Evolutionary conservation across 1,284 basidiomycete genomes (phyloP), one percentile per base, ranked within the genome.

Genomic region (Apiotrichum porosum): DNA sequence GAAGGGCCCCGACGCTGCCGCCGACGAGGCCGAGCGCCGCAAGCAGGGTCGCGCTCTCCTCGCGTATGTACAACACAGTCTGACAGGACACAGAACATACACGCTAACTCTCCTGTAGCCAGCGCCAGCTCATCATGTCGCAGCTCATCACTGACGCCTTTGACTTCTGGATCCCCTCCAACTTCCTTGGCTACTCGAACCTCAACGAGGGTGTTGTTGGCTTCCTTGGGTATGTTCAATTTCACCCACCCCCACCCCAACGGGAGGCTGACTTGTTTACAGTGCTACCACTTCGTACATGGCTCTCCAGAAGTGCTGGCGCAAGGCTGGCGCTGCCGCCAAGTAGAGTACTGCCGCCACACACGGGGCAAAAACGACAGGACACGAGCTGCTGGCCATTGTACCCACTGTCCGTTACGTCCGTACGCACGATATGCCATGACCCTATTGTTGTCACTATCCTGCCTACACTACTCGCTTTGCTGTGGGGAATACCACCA

Each of bases 191-290:
- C 38, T 77, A 88, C 52, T 79, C 86, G 57, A 80, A 82, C 61
- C 66, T 95, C 58, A 92, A 87, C 68, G 94, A 98, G 54, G 94
- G 94, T 37, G 66, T 83, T 17, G 74, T 93, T 30, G 92, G 92
- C 51, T 76, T 86, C 49, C 80, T 88, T 60, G 92, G 91, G 86
- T 92, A 63, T 60, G 81, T 75, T 12, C 10, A 17, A 12, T 12
- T 8, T 8, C n/a, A 34, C 33, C 19, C 26, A 22, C 18, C 17
- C 9, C 21, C n/a, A 13, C 9, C 6, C 15, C 30, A 24, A 24
- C 26, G 12, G 8, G 17, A 4, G 2, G 12, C 32, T 37, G 32
- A 47, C 41, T 12, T 9, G 8, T 10, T 18, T 10, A 19, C 52
- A 75, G 76, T 53, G 65, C 71, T 22, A 64, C 69, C 45, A 77